Conservation (phyloP, 2,329 filamentous ascomycete genomes). For the Colletotrichum nymphaeae region DNA sequence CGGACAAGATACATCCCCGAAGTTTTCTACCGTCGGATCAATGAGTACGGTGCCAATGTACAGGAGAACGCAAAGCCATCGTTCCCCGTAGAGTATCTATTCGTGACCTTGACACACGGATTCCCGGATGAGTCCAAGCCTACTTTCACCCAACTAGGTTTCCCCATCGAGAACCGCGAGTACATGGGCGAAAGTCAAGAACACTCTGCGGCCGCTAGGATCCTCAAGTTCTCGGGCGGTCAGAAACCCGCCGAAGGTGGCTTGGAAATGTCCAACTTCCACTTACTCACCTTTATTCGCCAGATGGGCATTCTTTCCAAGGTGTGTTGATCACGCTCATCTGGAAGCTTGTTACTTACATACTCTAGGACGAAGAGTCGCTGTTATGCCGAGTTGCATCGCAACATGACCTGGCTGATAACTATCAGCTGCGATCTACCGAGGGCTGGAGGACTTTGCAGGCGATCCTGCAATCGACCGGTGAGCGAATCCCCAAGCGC, state of each 20-base stretch:
- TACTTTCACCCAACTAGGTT: slow-evolving; percentile 78
- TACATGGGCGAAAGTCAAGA: slow-evolving; percentile 89
- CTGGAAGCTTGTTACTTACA: neutral
- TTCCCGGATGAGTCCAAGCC: slow-evolving; percentile 87
- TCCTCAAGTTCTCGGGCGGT: slow-evolving; percentile 71
- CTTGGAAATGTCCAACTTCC: slow-evolving; percentile 88
- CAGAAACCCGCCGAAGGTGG: slow-evolving; percentile 72
- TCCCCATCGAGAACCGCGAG: slow-evolving; percentile 93
- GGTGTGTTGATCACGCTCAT: slow-evolving; percentile 63
- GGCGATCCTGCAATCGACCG: slow-evolving; percentile 93
- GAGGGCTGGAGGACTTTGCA: slow-evolving; percentile 94
- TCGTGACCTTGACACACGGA: slow-evolving; percentile 95
- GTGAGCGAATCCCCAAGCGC: slow-evolving; percentile 93
- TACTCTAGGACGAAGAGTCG: slow-evolving; percentile 82
- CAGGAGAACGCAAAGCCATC: slow-evolving; percentile 97
- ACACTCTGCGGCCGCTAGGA: slow-evolving; percentile 73
- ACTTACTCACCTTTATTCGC: slow-evolving; percentile 89
- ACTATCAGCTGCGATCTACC: slow-evolving; percentile 85
- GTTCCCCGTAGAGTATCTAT: slow-evolving; percentile 95
- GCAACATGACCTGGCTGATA: slow-evolving; percentile 82
- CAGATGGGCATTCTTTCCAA: slow-evolving; percentile 84
- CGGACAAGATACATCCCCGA: slow-evolving; percentile 93
- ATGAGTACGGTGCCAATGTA: slow-evolving; percentile 95
- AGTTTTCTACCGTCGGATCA: slow-evolving; percentile 94
- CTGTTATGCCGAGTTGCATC: slow-evolving; percentile 88